Percentiles rank a stretch among this genome's conserved stretches.
These are phyloP conservation scores for Neonothopanus nambi DNA, from an alignment of 1,284 basidiomycete species.

Conservation along the genomic window DNA sequence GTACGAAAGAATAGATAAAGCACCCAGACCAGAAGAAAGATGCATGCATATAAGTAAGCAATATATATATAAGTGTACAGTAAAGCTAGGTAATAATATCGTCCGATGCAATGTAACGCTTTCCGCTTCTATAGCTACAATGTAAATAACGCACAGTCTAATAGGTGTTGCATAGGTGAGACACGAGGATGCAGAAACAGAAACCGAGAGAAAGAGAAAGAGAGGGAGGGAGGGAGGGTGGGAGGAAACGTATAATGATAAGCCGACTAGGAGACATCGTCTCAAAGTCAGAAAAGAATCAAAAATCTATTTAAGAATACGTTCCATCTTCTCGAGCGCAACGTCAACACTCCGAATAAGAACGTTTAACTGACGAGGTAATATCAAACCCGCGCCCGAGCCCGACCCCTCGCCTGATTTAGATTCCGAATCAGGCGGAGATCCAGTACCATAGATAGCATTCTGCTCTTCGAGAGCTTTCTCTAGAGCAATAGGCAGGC, in stretches of 20 bases:
- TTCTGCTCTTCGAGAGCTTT: constrained; percentile 52
- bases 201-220: not conserved
- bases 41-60: too few species aligned
- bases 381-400: constrained; percentile 40
- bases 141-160: not conserved
- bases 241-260: not conserved
- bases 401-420: too few species aligned
- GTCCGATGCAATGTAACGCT: too few species aligned
- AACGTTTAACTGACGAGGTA: constrained; percentile 55
- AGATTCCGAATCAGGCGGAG: constrained; percentile 18
- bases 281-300: constrained; percentile 1
- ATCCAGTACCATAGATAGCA: constrained; percentile 19
- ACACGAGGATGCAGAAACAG: too few species aligned
- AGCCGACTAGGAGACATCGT: not conserved
- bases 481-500: constrained; percentile 77
- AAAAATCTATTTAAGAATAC: constrained; percentile 40
- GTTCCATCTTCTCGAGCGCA: constrained; percentile 66
- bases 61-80: too few species aligned
- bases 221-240: too few species aligned
- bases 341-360: constrained; percentile 61
- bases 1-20: too few species aligned
- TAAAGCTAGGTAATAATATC: too few species aligned
- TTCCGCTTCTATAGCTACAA: not conserved
- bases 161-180: too few species aligned
- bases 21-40: too few species aligned